Percentiles rank a stretch among this genome's conserved stretches.
Evolutionary conservation across 2,329 filamentous ascomycete species (phyloP).

Genomic region (Dactylellina drechsleri): DNA sequence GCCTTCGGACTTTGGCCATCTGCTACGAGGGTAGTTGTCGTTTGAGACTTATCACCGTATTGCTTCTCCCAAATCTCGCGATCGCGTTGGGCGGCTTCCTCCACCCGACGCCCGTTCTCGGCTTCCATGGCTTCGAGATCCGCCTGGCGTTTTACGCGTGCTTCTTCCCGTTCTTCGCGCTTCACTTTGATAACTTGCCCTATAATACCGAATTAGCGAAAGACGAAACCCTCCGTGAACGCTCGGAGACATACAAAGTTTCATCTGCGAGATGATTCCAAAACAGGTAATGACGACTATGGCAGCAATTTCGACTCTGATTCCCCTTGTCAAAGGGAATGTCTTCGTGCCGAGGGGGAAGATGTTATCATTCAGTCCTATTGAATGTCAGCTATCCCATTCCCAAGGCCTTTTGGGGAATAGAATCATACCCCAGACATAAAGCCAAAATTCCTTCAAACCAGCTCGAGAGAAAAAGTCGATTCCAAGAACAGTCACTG

Average conservation of each 20-base stretch:
- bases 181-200: conserved; percentile 62
- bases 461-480: conserved; percentile 92
- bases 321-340: conserved; percentile 86
- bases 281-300: conserved; percentile 78
- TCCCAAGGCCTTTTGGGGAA: conserved; percentile 26
- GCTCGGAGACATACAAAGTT: conserved; percentile 74
- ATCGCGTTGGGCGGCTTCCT: conserved; percentile 64
- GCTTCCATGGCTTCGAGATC: conserved; percentile 74
- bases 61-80: conserved; percentile 76
- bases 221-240: neutral
- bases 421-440: conserved; percentile 75
- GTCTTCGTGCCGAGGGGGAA: conserved; percentile 81
- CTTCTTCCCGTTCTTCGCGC: conserved; percentile 67
- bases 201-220: conserved; percentile 60
- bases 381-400: conserved; percentile 37
- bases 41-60: conserved; percentile 71
- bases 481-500: conserved; percentile 80
- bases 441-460: conserved; percentile 95
- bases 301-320: conserved; percentile 82
- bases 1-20: conserved; percentile 22
- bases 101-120: conserved; percentile 72
- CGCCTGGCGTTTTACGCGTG: conserved; percentile 65
- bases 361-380: conserved; percentile 76
- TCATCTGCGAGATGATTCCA: conserved; percentile 84
- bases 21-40: conserved; percentile 58